Conservation (phyloP, 768 basidiomycete genomes). For the Mycena rosella region DNA sequence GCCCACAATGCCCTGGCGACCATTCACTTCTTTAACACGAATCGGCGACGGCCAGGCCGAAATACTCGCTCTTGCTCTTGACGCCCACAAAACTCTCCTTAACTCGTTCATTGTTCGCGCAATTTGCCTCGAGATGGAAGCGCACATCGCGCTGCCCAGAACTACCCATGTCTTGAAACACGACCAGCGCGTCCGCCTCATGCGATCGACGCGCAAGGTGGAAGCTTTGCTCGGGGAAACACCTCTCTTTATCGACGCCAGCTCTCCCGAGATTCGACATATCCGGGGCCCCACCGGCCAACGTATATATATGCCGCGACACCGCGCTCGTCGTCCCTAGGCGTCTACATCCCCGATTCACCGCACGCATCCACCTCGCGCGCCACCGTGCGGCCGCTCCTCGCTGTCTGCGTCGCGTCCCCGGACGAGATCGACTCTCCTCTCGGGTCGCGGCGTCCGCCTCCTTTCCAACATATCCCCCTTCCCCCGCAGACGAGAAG, state of each 20-base stretch:
- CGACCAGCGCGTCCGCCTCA: constrained; percentile 40
- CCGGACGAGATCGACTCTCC: neutral
- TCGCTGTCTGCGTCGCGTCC: constrained; percentile 8
- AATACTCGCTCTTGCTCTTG: too few species aligned
- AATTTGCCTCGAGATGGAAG: too few species aligned
- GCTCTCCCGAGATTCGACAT: neutral
- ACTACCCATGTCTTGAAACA: constrained; percentile 18
- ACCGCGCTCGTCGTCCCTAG: constrained; percentile 14
- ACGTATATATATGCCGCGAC: constrained; percentile 7
- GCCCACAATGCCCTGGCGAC: neutral
- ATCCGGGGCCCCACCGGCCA: neutral
- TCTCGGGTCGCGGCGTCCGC: neutral
- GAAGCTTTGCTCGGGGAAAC: constrained; percentile 51
- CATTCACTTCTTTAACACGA: too few species aligned
- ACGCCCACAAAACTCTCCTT: too few species aligned
- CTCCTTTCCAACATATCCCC: neutral
- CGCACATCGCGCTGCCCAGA: neutral
- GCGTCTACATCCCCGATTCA: neutral
- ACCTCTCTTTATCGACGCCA: constrained; percentile 29
- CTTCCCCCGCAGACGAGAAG: constrained; percentile 29
- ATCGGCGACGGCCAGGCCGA: too few species aligned
- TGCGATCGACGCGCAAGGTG: constrained; percentile 57
- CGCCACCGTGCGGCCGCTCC: neutral
- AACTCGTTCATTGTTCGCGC: too few species aligned
- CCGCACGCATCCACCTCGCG: neutral